These are phyloP conservation scores for Barbarea vulgaris DNA, from an alignment of 345 rosid genomes.

Conservation along the genomic window DNA sequence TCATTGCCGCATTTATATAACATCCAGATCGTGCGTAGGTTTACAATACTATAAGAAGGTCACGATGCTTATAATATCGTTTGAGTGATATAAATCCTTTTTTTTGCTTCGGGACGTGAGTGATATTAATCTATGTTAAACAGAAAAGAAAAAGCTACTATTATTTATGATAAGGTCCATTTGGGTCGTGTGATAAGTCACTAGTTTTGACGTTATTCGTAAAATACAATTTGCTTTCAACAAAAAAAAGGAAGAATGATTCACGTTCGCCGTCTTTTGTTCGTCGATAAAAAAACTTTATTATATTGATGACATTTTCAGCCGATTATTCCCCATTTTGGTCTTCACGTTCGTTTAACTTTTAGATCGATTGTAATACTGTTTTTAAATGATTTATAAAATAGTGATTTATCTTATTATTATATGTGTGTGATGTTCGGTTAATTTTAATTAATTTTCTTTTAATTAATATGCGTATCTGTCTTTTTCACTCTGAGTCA, in stretches of 20 bases:
- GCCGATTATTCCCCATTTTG: conserved; percentile 15
- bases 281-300: conserved; percentile 3
- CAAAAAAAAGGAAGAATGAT: not conserved
- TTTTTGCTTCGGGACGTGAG: no score
- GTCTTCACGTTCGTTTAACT: conserved; percentile 28
- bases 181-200: conserved; percentile 33
- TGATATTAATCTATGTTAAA: conserved; percentile 8
- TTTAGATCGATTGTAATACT: conserved; percentile 17
- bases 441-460: not conserved
- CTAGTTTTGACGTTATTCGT: conserved; percentile 16
- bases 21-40: conserved; percentile 32
- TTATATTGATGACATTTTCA: conserved; percentile 23
- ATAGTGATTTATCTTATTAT: conserved; percentile 1
- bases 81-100: not conserved
- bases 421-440: conserved; percentile 2
- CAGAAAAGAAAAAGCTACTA: conserved; percentile 4
- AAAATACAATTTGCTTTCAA: conserved; percentile 27
- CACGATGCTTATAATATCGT: conserved; percentile 24
- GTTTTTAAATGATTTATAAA: not conserved
- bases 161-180: conserved; percentile 10
- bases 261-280: conserved; percentile 40
- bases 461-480: conserved; percentile 14
- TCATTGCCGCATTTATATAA: conserved; percentile 6
- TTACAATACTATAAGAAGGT: conserved; percentile 24
- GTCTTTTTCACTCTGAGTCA: conserved; percentile 27